Base-by-base conservation (phyloP, 2,329 filamentous ascomycete species). In the Zymoseptoria brevis region DNA sequence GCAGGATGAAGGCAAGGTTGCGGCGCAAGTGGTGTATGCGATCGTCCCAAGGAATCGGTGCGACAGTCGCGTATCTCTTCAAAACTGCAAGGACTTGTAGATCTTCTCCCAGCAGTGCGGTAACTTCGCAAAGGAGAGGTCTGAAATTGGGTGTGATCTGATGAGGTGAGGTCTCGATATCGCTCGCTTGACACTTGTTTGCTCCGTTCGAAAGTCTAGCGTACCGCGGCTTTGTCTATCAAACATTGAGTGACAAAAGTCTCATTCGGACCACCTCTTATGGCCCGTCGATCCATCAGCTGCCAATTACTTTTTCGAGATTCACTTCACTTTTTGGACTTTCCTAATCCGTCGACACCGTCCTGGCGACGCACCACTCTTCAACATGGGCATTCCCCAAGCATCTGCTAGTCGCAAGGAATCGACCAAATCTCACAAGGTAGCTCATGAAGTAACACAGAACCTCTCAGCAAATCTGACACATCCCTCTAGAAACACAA, bases 261-360 rank as follows among this genome's bases (percentile, higher is more conserved):
- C 56, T 41, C 21, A 29, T 11, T 59, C 61, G 57, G 61, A 55
- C 30, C 48, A 45, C 53, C 21, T 55, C 24, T 55, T 59, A 50
- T 61, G 50, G 24, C 61, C 19, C 41, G 54, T 6, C 35, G 35
- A 45, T 45, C 26, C 16, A 16, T 11, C 35, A 41, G 35, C 35
- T 41, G 16, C 35, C 35, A 41, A 41, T 16, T 4, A 45, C 35
- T 45, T 45, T 7, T 45, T 45, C 13, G 35, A 45, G 13, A 16
- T 45, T 16, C 11, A 45, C 26, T 29, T 29, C 26, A 29, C 26
- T 29, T 16, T 16, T 16, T 45, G 35, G 16, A 45, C 16, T 13
- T 45, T 45, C 35, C 11, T 45, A 16, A n/a, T n/a, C 2, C 35
- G 26, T 29, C 26, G 26, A 45, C 35, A n/a, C n/a, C 35, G 35